Evolutionary conservation across 495 filamentous ascomycete genomes (phyloP), one percentile per base, ranked within the genome.

Genomic region (Penicillium pulvis): DNA sequence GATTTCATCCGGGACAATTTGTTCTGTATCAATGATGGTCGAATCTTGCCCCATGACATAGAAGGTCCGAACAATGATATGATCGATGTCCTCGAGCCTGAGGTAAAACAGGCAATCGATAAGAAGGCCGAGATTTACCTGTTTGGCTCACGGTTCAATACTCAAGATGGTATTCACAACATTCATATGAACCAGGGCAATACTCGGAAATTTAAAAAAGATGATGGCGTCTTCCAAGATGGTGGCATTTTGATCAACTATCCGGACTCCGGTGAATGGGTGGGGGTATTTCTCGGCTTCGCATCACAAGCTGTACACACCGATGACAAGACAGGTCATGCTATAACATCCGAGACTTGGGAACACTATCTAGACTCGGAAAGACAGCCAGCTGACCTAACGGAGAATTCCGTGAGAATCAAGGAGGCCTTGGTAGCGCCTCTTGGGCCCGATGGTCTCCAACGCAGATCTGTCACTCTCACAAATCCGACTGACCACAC

Each of bases 151-250:
- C 35, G 11, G 11, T 39, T 39, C 12, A 3, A 12, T 4, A 16
- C 9, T 14, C 12, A 14, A 11, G 12, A 39, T 12, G 35, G 35
- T 14, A 39, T 39, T 14, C 35, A 39, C 14, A 14, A 39, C 1
- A 1, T 39, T 4, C 35, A 39, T 39, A 39, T 39, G 35, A 39
- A 39, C 12, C 35, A 39, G 12, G 35, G 35, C 9, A 39, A 39
- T 14, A 39, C 3, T 14, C 10, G 11, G 35, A 11, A 51, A 23
- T 75, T 55, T 30, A n/a, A 36, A 1, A 6, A 26, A 6, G 72
- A 76, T 50, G 72, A 75, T 57, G 71, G 74, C 24, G 60, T 62
- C 1, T 70, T 56, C 30, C 71, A 73, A 54, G 74, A 76, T 59
- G 74, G 74, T 30, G 71, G 59, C 39, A 59, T 76, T 46, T 19